Conservation (phyloP, 1,139 yeast species). For the Hansenula lynferdii region DNA sequence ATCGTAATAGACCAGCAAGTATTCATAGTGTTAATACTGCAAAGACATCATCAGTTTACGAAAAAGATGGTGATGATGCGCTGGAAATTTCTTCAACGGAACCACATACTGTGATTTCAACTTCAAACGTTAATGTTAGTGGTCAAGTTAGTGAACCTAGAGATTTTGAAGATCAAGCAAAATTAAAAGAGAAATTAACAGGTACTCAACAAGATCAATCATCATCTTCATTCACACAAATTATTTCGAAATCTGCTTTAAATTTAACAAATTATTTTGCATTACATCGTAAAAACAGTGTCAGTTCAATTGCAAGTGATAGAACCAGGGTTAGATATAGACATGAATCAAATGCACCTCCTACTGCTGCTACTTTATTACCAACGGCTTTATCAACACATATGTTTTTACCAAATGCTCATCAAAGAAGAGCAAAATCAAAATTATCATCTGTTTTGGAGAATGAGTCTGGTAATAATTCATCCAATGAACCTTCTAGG, state of each 20-base stretch:
- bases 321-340: slow-evolving; percentile 26
- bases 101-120: slow-evolving; percentile 19
- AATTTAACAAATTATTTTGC: slow-evolving; percentile 30
- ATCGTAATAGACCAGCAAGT: slow-evolving; percentile 6
- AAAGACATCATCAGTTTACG: not conserved
- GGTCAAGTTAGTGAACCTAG: slow-evolving; percentile 19
- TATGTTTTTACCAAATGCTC: slow-evolving; percentile 45
- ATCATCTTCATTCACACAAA: slow-evolving; percentile 21
- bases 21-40: not conserved
- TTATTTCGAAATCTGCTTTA: slow-evolving; percentile 31
- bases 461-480: slow-evolving; percentile 8
- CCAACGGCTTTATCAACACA: slow-evolving; percentile 52
- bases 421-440: slow-evolving; percentile 23
- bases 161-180: slow-evolving; percentile 1
- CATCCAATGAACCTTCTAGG: slow-evolving; percentile 8
- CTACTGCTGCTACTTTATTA: slow-evolving; percentile 44
- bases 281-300: slow-evolving; percentile 26
- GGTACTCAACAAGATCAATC: slow-evolving; percentile 9
- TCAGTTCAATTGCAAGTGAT: slow-evolving; percentile 31
- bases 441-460: slow-evolving; percentile 21
- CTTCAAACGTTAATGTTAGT: slow-evolving; percentile 20
- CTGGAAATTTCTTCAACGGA: slow-evolving; percentile 16
- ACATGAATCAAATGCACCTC: slow-evolving; percentile 47
- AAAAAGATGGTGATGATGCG: slow-evolving; percentile 1
- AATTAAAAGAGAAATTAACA: slow-evolving; percentile 10